Percentiles rank a stretch among this genome's conserved stretches.
These are phyloP conservation scores for Neurospora tetraspora DNA, from an alignment of 495 filamentous ascomycete species.

Conservation along the genomic window DNA sequence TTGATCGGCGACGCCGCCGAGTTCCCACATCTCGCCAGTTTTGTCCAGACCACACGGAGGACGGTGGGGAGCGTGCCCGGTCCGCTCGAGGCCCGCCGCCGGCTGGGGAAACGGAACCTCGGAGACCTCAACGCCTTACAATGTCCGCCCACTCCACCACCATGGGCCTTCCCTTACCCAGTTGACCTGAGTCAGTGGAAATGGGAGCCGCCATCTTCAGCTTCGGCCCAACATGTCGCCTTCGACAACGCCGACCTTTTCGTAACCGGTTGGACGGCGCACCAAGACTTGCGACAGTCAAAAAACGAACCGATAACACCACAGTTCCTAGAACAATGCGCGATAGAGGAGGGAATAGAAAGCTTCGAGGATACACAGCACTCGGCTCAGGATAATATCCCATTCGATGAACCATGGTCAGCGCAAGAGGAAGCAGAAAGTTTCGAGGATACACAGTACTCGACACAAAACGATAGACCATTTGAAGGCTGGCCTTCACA, in stretches of 20 bases:
- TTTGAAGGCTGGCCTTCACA: not conserved
- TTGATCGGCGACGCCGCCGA: not conserved
- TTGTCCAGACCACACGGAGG: slow-evolving; percentile 10
- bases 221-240: not conserved
- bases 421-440: not conserved
- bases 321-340: not conserved
- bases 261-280: not conserved
- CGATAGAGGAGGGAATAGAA: not conserved
- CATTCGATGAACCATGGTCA: not conserved
- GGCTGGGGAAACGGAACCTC: slow-evolving; percentile 42
- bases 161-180: slow-evolving; percentile 30
- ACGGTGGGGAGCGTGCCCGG: slow-evolving; percentile 28
- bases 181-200: slow-evolving; percentile 35
- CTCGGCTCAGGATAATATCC: not conserved
- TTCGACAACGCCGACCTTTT: not conserved
- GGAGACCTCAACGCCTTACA: slow-evolving; percentile 29
- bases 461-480: not conserved
- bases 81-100: slow-evolving; percentile 42
- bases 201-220: slow-evolving; percentile 35
- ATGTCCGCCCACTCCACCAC: slow-evolving; percentile 23
- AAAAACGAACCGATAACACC: not conserved
- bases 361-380: not conserved
- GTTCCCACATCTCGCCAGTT: not conserved
- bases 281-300: not conserved
- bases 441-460: not conserved